A percentile compares a stretch with the other conserved stretches of the same genome.
Evolutionary conservation across 306 rosid genomes (phyloP).

Genomic region (Glycyrrhiza uralensis): DNA sequence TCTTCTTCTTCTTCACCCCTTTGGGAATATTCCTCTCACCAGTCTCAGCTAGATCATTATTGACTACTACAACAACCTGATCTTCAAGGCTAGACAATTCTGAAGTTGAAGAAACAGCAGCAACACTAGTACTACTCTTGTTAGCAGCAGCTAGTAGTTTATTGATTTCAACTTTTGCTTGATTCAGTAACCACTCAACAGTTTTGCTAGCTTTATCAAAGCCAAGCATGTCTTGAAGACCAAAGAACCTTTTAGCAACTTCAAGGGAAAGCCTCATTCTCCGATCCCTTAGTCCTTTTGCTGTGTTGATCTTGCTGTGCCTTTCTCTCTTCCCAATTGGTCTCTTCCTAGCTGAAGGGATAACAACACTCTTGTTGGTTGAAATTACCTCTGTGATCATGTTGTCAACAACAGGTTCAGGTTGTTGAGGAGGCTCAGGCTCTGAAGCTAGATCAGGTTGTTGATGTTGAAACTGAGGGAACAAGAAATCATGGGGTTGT

Average conservation of each 20-base stretch:
- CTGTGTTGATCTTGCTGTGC: conserved; percentile 16
- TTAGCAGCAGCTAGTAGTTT: neutral
- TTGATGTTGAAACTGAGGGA: neutral
- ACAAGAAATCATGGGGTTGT: neutral
- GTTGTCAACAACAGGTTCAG: too few species aligned
- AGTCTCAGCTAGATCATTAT: too few species aligned
- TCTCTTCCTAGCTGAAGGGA: neutral
- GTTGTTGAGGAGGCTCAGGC: neutral
- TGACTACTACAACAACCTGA: neutral
- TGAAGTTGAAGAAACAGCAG: neutral
- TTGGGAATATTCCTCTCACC: too few species aligned
- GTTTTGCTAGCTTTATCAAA: conserved; percentile 4
- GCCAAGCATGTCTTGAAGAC: conserved; percentile 9
- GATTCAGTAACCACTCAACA: conserved; percentile 10
- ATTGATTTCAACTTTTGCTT: conserved; percentile 9
- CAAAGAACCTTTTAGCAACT: conserved; percentile 12
- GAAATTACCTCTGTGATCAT: too few species aligned
- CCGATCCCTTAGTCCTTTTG: conserved; percentile 10
- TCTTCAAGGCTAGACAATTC: conserved; percentile 17
- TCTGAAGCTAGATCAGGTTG: neutral
- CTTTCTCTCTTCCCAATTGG: neutral
- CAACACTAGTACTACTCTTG: too few species aligned
- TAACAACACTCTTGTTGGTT: too few species aligned
- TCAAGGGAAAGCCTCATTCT: conserved; percentile 22
- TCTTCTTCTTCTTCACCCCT: neutral